Evolutionary conservation across 352 stramenopile genomes (phyloP), one percentile per base, ranked within the genome.

Genomic region (Phytophthora aleatoria): DNA sequence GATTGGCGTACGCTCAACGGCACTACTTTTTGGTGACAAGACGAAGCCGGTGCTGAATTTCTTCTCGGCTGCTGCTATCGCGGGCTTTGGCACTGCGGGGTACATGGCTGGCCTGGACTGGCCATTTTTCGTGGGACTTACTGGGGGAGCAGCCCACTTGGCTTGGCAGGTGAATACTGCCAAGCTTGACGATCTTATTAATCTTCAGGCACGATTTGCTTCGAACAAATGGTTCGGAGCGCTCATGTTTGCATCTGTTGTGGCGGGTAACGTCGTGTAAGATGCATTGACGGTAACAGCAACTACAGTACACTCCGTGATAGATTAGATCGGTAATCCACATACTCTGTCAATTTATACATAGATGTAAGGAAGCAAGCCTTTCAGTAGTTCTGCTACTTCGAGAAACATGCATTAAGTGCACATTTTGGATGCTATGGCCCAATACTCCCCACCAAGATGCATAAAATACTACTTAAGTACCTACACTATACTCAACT

Each of bases 141-240:
- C 82, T 2, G 77, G 77, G 27, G 91, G 93, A 20, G 95, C 86
- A n/a, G 80, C 75, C 20, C 97, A 99, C 55, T 85, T 99, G 63
- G 80, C 96, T 5, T 99, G 97, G 96, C 97, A 99, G 74, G 90
- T 99, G 42, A 91, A 97, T 49, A 98, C 94, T 5, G 96, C 96
- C 15, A 95, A 99, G 60, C 80, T 99, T 24, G 80, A 98, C 64
- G 83, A 99, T 72, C 83, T 86, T 1, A 58, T 96, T 27, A 99
- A 98, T 77, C 76, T 99, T 27, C 92, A 96, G 50, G 66, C 85
- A 35, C 88, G 96, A 20, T 99, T 99, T 74, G 80, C 83, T 12
- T 98, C 91, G 57, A 99, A 99, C 79, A 95, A 94, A 54, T 93
- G 76, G 73, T 88, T 96, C 33, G 91, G 89, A 9, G 86, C 83